Base-by-base conservation (phyloP, 192 early-diverging fungal genomes). In the Nowakowskiella sp. region DNA sequence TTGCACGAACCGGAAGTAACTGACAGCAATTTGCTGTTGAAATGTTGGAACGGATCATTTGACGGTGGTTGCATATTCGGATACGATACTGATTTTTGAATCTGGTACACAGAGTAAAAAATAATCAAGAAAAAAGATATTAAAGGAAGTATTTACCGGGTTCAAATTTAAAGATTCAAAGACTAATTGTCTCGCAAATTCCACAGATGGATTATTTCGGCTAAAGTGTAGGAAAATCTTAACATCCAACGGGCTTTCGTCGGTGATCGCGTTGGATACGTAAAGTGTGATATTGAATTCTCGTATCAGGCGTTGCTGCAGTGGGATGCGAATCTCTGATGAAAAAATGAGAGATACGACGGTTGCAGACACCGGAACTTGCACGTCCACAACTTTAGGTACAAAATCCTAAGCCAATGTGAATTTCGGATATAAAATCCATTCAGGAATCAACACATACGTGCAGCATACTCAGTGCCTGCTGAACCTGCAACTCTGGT, bases 41-140 rank as follows among this genome's bases (percentile, higher is more conserved):
- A 78, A 33, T 80, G 76, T 32, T 75, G 65, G 51, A 83, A 80
- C 6, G 80, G 63, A 44, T 81, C 84, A 47, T 70, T 75, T n/a
- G 53, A 50, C 28, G 58, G 68, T 4, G 65, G 61, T 21, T 61
- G 51, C 28, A 77, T 46, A 42, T 72, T 77, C 2, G 67, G 65
- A 64, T 71, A 77, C 48, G 55, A 64, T 52, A 36, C 66, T 21
- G 56, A 44, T 36, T 47, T 49, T 23, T 43, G 48, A 56, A 45
- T 45, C 6, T 10, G 33, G 28, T 6, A 19, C 42, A 4, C 21
- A 9, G 16, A 24, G 13, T n/a, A 56, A 55, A 23, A 16, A 25
- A 10, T 16, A 2, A 55, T 13, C 23, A 23, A 27, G 21, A 49
- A 34, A 72, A 19, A 46, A 52, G 51, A 0, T 32, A 51, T 16